Conservation (phyloP, 2,329 filamentous ascomycete genomes). For the Neofusicoccum sp. region DNA sequence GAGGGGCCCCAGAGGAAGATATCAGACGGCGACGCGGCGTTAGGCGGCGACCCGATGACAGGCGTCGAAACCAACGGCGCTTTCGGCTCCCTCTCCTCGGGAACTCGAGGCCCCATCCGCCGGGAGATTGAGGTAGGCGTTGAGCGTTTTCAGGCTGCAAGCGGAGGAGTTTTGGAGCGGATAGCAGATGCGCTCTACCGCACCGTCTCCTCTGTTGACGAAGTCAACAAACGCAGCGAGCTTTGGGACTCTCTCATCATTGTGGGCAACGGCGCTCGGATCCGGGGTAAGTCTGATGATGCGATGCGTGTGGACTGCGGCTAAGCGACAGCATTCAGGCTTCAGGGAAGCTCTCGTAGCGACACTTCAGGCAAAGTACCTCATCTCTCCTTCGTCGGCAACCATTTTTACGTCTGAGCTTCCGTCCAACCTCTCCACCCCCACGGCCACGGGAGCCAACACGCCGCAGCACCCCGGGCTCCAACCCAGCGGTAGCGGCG, state of each 20-base stretch:
- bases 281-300: conserved; percentile 50
- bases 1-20: conserved; percentile 43
- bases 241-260: conserved; percentile 93
- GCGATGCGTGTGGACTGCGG: conserved; percentile 32
- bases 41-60: conserved; percentile 27
- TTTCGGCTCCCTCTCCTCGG: conserved; percentile 6
- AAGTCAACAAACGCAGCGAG: conserved; percentile 77
- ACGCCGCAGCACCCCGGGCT: conserved; percentile 67
- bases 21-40: conserved; percentile 29
- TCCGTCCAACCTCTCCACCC: conserved; percentile 89
- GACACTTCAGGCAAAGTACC: conserved; percentile 75
- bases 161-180: conserved; percentile 71
- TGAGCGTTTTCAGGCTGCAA: conserved; percentile 67
- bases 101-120: conserved; percentile 34
- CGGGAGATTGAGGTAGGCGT: conserved; percentile 73
- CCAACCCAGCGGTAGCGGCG: conserved; percentile 59
- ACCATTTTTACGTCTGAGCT: conserved; percentile 98
- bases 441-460: conserved; percentile 83
- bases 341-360: conserved; percentile 86
- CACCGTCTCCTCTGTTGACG: conserved; percentile 77
- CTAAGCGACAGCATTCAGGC: conserved; percentile 50
- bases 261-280: conserved; percentile 78
- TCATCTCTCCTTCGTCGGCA: conserved; percentile 86
- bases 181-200: conserved; percentile 83
- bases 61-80: conserved; percentile 31